These are phyloP conservation scores for Colletotrichum tropicale DNA, from an alignment of 2,329 filamentous ascomycete species.

Conservation along the genomic window DNA sequence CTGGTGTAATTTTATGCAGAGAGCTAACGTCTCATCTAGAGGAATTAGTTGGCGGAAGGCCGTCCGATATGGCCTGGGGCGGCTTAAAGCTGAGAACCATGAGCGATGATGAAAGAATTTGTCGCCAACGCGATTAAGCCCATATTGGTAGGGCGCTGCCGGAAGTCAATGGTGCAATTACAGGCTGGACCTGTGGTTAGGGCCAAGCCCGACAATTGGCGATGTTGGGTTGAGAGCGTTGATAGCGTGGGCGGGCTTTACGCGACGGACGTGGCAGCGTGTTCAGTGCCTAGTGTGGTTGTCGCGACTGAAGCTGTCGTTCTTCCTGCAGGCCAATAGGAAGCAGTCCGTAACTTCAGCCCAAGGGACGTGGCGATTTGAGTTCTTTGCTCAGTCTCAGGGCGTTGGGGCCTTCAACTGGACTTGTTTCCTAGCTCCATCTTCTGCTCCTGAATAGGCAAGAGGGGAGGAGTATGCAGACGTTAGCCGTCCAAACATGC, in stretches of 20 bases:
- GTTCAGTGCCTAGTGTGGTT: not conserved
- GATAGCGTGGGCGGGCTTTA: not conserved
- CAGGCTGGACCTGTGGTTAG: not conserved
- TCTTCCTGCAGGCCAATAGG: not conserved
- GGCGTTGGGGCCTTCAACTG: not conserved
- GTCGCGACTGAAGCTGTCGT: not conserved
- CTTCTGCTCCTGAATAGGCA: not conserved
- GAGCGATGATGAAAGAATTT: not conserved
- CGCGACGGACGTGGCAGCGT: not conserved
- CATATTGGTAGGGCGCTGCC: not conserved
- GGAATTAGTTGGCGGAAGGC: not conserved
- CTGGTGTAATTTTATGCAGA: slow-evolving; percentile 18
- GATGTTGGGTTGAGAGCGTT: not conserved
- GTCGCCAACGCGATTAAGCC: not conserved
- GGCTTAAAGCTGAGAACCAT: not conserved
- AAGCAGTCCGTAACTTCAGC: not conserved
- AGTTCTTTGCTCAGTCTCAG: not conserved
- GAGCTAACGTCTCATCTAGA: slow-evolving; percentile 19
- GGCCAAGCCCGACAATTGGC: not conserved
- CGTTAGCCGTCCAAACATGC: not conserved
- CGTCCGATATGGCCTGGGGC: not conserved
- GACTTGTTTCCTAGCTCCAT: not conserved
- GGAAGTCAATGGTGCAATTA: not conserved
- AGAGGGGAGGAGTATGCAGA: not conserved
- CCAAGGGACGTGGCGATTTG: not conserved